A percentile compares a stretch with the other conserved stretches of the same genome.
phyloP scores from a whole-genome alignment of 2,329 filamentous ascomycete species.

The Phaeosphaeria sp. region DNA sequence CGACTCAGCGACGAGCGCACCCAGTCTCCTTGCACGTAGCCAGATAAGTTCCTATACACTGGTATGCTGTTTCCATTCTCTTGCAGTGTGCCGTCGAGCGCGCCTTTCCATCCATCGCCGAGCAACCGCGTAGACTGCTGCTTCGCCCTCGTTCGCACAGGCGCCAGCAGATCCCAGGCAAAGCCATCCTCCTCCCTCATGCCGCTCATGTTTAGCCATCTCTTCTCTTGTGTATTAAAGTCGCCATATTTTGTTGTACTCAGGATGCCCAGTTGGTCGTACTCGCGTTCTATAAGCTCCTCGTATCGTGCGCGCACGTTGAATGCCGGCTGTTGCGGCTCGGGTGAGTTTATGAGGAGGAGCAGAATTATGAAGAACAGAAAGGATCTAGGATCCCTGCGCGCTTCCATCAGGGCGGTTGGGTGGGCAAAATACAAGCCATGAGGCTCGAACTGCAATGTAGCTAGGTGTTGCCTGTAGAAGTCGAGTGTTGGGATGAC shows the following conservation, averaged over 20 bases:
- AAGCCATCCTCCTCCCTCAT: conserved; percentile 76
- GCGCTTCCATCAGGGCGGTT: conserved; percentile 45
- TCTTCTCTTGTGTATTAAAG: conserved; percentile 54
- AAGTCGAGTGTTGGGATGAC: conserved; percentile 8
- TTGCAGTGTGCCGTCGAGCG: conserved; percentile 45
- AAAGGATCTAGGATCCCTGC: conserved; percentile 45
- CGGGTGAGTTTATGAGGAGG: conserved; percentile 47
- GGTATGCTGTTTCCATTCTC: conserved; percentile 54
- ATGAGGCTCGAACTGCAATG: conserved; percentile 21
- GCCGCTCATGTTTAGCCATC: conserved; percentile 70
- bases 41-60: conserved; percentile 81
- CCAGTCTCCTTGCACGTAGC: conserved; percentile 80
- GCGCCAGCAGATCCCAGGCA: conserved; percentile 75
- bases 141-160: conserved; percentile 70
- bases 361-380: conserved; percentile 47
- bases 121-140: conserved; percentile 58
- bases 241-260: conserved; percentile 53
- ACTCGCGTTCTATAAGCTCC: conserved; percentile 59
- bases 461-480: neutral
- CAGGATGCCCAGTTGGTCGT: conserved; percentile 55
- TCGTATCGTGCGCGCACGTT: conserved; percentile 48
- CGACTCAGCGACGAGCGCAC: conserved; percentile 61
- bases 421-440: conserved; percentile 22
- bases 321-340: conserved; percentile 43
- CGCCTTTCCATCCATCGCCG: conserved; percentile 39